Conservation (phyloP, 352 stramenopile genomes). For the Pythium brassicae region DNA sequence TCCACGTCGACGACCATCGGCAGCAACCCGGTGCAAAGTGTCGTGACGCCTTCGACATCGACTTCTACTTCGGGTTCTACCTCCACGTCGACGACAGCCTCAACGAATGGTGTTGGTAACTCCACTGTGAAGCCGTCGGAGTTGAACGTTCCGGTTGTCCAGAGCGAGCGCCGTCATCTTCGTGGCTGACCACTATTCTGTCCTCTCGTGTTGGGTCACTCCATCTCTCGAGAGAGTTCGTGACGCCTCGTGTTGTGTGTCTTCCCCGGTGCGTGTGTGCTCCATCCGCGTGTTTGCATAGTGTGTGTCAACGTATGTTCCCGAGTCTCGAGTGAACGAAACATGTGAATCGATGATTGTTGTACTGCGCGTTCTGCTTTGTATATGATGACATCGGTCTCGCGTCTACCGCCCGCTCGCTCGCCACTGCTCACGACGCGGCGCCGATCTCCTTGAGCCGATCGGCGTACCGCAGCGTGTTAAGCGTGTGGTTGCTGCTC, state of each 20-base stretch:
- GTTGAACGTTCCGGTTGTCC: not conserved
- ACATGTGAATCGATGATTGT: too few species aligned
- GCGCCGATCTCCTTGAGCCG: not conserved
- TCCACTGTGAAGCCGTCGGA: not conserved
- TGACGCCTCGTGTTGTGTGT: too few species aligned
- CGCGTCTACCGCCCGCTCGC: too few species aligned
- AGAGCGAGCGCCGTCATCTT: not conserved
- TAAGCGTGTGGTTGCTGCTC: slow-evolving; percentile 76
- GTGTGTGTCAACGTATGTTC: too few species aligned
- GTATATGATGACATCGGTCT: too few species aligned
- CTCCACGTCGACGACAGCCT: not conserved
- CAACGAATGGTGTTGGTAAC: not conserved
- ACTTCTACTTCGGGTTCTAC: not conserved
- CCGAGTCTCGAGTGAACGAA: too few species aligned
- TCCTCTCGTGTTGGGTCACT: too few species aligned
- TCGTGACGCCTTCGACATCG: not conserved
- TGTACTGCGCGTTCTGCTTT: too few species aligned
- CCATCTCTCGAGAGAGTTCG: too few species aligned
- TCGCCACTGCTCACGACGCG: slow-evolving; percentile 20
- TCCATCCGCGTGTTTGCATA: slow-evolving; percentile 34
- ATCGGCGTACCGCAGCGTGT: slow-evolving; percentile 61
- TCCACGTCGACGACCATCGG: not conserved
- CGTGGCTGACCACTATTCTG: not conserved
- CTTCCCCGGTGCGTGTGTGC: too few species aligned
- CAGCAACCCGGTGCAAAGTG: not conserved